phyloP scores from a whole-genome alignment of 345 rosid species.

The Gossypium turneri region DNA sequence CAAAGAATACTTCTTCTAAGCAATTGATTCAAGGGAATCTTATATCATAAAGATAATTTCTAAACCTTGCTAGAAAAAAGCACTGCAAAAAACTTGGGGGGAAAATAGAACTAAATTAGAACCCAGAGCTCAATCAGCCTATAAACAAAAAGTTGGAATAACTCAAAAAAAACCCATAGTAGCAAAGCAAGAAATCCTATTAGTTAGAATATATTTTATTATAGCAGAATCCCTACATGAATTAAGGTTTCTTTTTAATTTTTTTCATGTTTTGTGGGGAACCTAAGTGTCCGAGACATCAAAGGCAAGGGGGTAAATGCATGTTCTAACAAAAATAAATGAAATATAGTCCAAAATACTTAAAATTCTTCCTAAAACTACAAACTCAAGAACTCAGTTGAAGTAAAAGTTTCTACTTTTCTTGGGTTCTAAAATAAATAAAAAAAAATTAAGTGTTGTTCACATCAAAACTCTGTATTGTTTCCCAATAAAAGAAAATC shows the following conservation, averaged over 20 bases:
- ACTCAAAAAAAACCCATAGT: not conserved
- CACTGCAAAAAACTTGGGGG: not conserved
- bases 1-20: not conserved
- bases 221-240: not conserved
- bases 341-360: not conserved
- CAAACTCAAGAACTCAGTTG: not conserved
- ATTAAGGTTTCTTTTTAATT: not conserved
- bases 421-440: not conserved
- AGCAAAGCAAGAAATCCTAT: not conserved
- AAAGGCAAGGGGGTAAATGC: not conserved
- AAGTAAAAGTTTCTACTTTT: not conserved
- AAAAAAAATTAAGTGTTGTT: not conserved
- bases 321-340: not conserved
- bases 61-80: not conserved
- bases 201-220: not conserved
- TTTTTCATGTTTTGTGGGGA: not conserved
- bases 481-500: too few relatives aligned
- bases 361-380: not conserved
- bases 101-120: not conserved
- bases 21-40: not conserved
- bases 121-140: not conserved
- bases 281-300: not conserved
- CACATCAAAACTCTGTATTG: not conserved
- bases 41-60: not conserved
- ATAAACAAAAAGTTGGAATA: not conserved